Percentiles rank a stretch among this genome's conserved stretches.
Conservation (phyloP, 305 asterid genomes). For the Fraxinus nigra region DNA sequence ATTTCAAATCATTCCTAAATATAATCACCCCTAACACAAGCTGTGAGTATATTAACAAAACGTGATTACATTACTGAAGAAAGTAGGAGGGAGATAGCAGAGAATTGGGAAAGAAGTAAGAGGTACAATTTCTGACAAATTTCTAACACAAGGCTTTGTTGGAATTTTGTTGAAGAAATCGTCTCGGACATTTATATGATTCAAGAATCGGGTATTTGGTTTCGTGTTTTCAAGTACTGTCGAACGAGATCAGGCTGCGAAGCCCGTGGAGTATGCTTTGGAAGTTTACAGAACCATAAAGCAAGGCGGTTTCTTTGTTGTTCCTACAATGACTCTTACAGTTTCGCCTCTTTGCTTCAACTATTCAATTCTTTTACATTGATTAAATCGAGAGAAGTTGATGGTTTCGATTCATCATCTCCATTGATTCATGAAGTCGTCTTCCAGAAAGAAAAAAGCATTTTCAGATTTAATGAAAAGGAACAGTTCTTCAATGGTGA, state of each 20-base stretch:
- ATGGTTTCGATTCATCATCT: constrained; percentile 24
- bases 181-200: constrained; percentile 24
- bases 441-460: constrained; percentile 29
- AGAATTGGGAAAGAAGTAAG: no score
- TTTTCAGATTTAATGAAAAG: not conserved
- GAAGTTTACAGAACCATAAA: constrained; percentile 44
- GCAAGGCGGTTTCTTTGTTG: constrained; percentile 47
- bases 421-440: constrained; percentile 38
- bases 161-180: constrained; percentile 35
- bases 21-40: no score
- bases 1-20: no score
- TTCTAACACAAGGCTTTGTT: no score
- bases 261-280: constrained; percentile 39
- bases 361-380: constrained; percentile 37
- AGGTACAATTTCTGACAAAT: no score
- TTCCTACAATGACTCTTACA: constrained; percentile 43
- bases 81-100: no score
- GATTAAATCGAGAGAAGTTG: constrained; percentile 35
- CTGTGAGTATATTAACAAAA: no score
- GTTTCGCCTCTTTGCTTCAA: constrained; percentile 40
- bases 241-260: constrained; percentile 33
- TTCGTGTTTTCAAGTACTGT: constrained; percentile 40
- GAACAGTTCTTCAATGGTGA: constrained; percentile 4
- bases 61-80: no score
- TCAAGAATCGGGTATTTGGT: constrained; percentile 36